phyloP scores from a whole-genome alignment of 768 basidiomycete species.

The Mycena indigotica region DNA sequence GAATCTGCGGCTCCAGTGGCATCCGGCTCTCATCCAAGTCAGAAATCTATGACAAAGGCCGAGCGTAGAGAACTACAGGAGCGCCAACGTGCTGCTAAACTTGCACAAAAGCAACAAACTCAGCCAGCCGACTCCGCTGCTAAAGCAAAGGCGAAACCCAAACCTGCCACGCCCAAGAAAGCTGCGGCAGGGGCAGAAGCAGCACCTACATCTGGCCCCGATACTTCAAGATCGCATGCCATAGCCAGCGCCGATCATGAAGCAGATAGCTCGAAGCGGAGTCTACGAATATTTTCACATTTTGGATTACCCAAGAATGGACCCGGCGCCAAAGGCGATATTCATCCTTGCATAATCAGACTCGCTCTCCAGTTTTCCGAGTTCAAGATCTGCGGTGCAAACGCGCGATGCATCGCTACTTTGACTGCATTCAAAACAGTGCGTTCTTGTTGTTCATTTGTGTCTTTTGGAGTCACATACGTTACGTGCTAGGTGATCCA shows the following conservation, averaged over 20 bases:
- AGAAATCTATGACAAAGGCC: constrained; percentile 79
- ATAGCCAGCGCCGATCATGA: constrained; percentile 30
- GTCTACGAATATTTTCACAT: constrained; percentile 84
- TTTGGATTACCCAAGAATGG: constrained; percentile 74
- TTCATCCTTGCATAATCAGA: constrained; percentile 86
- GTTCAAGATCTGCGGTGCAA: constrained; percentile 92
- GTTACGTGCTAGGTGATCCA: constrained; percentile 84
- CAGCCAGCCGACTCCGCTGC: constrained; percentile 17
- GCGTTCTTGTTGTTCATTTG: constrained; percentile 30
- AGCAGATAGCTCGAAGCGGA: constrained; percentile 49
- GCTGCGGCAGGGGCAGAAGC: constrained; percentile 28
- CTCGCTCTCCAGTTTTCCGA: constrained; percentile 89
- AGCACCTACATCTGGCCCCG: constrained; percentile 28
- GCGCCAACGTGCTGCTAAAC: constrained; percentile 77
- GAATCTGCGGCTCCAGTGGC: constrained; percentile 14
- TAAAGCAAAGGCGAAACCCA: constrained; percentile 22
- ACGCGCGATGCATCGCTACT: constrained; percentile 93
- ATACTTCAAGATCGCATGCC: constrained; percentile 12
- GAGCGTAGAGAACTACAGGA: constrained; percentile 81
- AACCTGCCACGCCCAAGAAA: constrained; percentile 31
- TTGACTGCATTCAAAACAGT: constrained; percentile 91
- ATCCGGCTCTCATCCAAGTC: constrained; percentile 44
- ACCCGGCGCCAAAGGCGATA: constrained; percentile 71
- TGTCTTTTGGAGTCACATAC: constrained; percentile 4
- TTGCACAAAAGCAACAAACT: constrained; percentile 42